Base-by-base conservation (phyloP, 1,284 basidiomycete species). In the Vanrija sp. region DNA sequence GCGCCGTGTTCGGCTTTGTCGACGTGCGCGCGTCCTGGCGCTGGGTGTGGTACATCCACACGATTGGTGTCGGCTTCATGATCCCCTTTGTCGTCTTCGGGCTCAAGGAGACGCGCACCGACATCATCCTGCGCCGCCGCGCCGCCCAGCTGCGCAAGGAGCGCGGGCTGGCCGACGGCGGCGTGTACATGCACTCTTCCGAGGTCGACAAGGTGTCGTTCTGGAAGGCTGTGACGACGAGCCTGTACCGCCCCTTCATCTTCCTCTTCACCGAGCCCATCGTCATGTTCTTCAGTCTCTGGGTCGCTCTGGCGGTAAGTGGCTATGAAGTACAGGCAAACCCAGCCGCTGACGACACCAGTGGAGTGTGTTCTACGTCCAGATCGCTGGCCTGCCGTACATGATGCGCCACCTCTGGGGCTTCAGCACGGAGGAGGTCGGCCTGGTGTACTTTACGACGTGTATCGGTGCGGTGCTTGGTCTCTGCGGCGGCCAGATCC, bases 31-130 rank as follows among this genome's bases (percentile, higher is more conserved):
- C 58, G 84, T 1, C 73, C 78, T 89, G 88, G 87, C 78, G 85
- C 41, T 89, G 87, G 87, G 87, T 89, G 16, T 83, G 88, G 69
- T 88, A 86, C 85, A 80, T 88, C 20, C 82, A 85, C 59, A 78
- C 83, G 66, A 86, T 70, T 41, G 42, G 64, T 18, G 56, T 66
- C 20, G 69, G 61, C 16, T 65, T 54, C 1, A 67, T 68, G 27
- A 45, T 75, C 37, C 63, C 69, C 0, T 46, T 63, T 6, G 63
- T 73, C 36, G 56, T 59, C 22, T 36, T 71, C 20, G 41, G 68
- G 27, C 48, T 76, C 41, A 59, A 62, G 20, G 75, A 76, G 47
- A 77, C 75, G 1, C 58, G 75, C 38, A 63, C 69, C 18, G 60
- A 62, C 15, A 64, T 75, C 49, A 63, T 75, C 19, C 59, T 75